A percentile compares a stretch with the other conserved stretches of the same genome.
phyloP scores from a whole-genome alignment of 345 rosid species.

The Combretum micranthum region DNA sequence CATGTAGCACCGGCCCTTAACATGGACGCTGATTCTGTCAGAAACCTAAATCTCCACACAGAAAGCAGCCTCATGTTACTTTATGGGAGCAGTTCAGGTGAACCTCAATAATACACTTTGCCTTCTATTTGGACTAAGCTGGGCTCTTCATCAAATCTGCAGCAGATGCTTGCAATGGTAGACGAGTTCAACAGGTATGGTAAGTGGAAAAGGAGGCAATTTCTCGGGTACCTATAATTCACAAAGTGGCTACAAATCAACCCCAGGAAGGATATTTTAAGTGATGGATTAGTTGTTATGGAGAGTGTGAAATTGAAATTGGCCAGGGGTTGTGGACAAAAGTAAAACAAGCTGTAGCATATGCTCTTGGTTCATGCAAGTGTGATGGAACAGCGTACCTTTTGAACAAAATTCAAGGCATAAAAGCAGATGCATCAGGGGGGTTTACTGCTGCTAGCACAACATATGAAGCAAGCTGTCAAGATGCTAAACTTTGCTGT shows the following conservation, averaged over 20 bases:
- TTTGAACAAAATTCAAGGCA: slow-evolving; percentile 54
- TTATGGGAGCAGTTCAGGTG: slow-evolving; percentile 39
- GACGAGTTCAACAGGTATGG: slow-evolving; percentile 49
- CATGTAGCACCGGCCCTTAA: slow-evolving; percentile 67
- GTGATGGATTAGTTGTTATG: slow-evolving; percentile 87
- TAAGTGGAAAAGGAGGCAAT: slow-evolving; percentile 67
- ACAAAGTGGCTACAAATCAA: slow-evolving; percentile 35
- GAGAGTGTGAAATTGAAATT: slow-evolving; percentile 83
- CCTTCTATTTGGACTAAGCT: slow-evolving; percentile 65
- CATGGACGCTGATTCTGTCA: slow-evolving; percentile 58
- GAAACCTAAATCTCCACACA: slow-evolving; percentile 60
- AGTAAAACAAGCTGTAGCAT: slow-evolving; percentile 87
- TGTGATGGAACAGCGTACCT: slow-evolving; percentile 37
- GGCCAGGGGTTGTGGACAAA: slow-evolving; percentile 98
- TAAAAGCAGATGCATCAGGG: slow-evolving; percentile 68
- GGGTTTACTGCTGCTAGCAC: slow-evolving; percentile 81
- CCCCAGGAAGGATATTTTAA: slow-evolving; percentile 73
- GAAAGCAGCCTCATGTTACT: slow-evolving; percentile 47
- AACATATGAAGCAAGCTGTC: slow-evolving; percentile 78
- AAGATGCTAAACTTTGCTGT: slow-evolving; percentile 73
- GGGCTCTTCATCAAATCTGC: slow-evolving; percentile 40
- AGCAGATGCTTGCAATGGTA: slow-evolving; percentile 36
- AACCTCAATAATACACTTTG: slow-evolving; percentile 54
- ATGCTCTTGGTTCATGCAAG: slow-evolving; percentile 54
- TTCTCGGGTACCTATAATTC: slow-evolving; percentile 60